These are phyloP conservation scores for Willaertia magna DNA, from an alignment of 208 protist species.

Conservation along the genomic window DNA sequence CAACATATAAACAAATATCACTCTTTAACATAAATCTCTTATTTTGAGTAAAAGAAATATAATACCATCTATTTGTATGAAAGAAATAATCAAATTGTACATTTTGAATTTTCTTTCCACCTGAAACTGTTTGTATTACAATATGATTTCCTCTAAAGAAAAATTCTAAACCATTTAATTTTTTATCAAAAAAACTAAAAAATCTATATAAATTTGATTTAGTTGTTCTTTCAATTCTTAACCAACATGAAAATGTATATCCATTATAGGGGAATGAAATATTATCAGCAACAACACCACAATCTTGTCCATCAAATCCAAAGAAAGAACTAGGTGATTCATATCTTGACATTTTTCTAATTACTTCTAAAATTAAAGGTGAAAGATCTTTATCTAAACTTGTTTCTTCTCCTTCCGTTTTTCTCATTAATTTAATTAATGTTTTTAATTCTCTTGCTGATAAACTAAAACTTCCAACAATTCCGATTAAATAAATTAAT, in stretches of 20 bases:
- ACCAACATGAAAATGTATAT: not conserved
- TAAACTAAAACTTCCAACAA: not conserved
- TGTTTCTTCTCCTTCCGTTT: not conserved
- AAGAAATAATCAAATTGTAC: not conserved
- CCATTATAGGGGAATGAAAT: not conserved
- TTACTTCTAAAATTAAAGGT: not conserved
- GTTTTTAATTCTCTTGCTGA: not conserved
- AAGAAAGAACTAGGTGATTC: not conserved
- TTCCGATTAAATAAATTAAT: not conserved
- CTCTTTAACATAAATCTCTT: not conserved
- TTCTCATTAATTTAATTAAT: not conserved
- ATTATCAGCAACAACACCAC: not conserved
- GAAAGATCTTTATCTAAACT: not conserved
- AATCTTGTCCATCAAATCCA: constrained; percentile 1
- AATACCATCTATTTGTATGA: constrained; percentile 10
- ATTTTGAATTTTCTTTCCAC: not conserved
- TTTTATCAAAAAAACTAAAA: not conserved
- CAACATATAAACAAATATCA: not conserved
- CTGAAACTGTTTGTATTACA: not conserved
- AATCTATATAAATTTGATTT: not conserved
- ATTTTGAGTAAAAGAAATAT: not conserved
- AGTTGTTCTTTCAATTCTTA: not conserved
- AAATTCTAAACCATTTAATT: not conserved
- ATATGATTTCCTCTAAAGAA: not conserved
- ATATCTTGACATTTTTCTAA: constrained; percentile 4